These are phyloP conservation scores for Margaritispora aquatica DNA, from an alignment of 495 filamentous ascomycete genomes.

Conservation along the genomic window DNA sequence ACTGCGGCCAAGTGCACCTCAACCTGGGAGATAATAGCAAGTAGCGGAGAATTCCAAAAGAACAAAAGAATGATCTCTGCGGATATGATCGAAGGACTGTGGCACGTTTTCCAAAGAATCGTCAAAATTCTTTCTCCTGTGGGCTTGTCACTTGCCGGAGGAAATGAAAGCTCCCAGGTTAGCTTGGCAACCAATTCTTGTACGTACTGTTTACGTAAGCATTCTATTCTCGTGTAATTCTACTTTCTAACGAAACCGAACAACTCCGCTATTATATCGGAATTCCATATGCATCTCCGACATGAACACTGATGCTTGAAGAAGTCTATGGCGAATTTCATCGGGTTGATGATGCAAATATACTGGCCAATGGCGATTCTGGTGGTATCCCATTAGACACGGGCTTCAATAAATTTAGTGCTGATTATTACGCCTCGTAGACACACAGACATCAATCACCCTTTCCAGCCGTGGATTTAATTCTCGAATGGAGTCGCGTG, in stretches of 20 bases:
- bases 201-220: background rate
- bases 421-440: no score
- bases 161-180: no score
- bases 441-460: no score
- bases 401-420: no score
- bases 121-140: no score
- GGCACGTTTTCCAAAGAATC: background rate
- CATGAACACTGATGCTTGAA: no score
- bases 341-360: background rate
- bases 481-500: background rate
- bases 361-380: background rate
- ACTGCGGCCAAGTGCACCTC: background rate
- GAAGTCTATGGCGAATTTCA: background rate
- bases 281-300: background rate
- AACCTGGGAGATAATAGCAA: background rate
- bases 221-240: background rate
- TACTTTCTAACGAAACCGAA: background rate
- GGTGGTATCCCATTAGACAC: no score
- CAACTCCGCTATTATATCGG: conserved; percentile 6
- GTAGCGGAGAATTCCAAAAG: no score
- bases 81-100: background rate
- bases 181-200: background rate
- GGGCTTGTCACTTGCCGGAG: background rate
- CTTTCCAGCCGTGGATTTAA: background rate
- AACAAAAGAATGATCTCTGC: background rate